Conservation (phyloP, 257 asterid genomes). For the Ehretia macrophylla region DNA sequence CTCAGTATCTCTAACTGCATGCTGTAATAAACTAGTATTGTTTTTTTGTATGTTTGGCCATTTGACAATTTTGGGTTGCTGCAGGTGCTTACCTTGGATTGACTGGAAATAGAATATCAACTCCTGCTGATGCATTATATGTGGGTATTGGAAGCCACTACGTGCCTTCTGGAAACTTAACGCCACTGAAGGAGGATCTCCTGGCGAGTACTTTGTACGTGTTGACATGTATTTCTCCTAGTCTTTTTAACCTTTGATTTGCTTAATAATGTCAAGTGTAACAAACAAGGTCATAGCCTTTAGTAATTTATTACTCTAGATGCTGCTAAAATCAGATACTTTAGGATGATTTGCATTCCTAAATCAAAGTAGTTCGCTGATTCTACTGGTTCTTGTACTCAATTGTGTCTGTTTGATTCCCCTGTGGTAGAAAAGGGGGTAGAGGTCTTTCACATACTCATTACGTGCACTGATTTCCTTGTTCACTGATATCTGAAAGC, state of each 20-base stretch:
- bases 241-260: not conserved
- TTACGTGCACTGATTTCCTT: too few species aligned
- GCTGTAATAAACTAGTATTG: too few species aligned
- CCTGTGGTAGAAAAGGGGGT: too few species aligned
- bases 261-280: not conserved
- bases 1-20: too few species aligned
- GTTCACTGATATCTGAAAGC: too few species aligned
- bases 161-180: constrained; percentile 80
- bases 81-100: constrained; percentile 95
- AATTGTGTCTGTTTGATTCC: too few species aligned
- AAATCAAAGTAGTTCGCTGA: too few species aligned
- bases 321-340: too few species aligned
- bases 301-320: too few species aligned
- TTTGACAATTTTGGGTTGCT: constrained; percentile 7
- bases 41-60: not conserved
- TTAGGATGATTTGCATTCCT: too few species aligned
- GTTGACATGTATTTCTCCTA: constrained; percentile 2
- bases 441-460: too few species aligned
- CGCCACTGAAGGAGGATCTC: constrained; percentile 56
- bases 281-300: not conserved
- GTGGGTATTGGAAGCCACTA: constrained; percentile 89
- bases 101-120: constrained; percentile 84
- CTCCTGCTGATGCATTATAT: constrained; percentile 95
- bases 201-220: constrained; percentile 66
- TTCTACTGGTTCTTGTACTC: too few species aligned